Conservation (phyloP, 2,329 filamentous ascomycete species). For the Phialemonium atrogriseum region DNA sequence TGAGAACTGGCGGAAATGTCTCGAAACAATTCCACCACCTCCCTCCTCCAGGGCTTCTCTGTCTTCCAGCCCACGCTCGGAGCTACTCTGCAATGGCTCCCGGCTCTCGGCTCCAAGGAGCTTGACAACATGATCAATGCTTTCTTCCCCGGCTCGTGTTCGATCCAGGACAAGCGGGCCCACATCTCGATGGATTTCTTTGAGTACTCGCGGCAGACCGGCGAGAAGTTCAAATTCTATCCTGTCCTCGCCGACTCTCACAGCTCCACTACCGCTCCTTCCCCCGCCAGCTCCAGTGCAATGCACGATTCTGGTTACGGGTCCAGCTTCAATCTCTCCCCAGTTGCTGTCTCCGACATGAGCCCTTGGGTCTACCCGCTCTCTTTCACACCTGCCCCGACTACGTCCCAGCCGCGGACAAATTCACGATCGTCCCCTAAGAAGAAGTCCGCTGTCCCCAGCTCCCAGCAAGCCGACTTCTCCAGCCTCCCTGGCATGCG, state of each 20-base stretch:
- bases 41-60: conserved; percentile 43
- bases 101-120: conserved; percentile 55
- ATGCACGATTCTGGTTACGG: conserved; percentile 35
- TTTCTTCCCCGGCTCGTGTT: conserved; percentile 44
- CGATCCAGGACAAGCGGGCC: conserved; percentile 51
- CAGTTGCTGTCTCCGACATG: conserved; percentile 38
- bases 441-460: conserved; percentile 15
- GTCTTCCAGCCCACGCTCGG: conserved; percentile 52
- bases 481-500: conserved; percentile 54
- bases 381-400: conserved; percentile 17
- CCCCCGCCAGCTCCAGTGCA: conserved; percentile 34
- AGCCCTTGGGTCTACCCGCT: conserved; percentile 33
- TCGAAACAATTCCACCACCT: conserved; percentile 22
- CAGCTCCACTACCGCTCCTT: conserved; percentile 28
- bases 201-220: conserved; percentile 41
- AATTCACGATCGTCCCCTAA: conserved; percentile 12
- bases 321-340: conserved; percentile 41
- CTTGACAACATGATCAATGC: conserved; percentile 51
- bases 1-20: conserved; percentile 27
- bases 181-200: conserved; percentile 52
- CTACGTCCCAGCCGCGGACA: conserved; percentile 20
- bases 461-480: conserved; percentile 33
- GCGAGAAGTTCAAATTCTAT: conserved; percentile 55
- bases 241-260: conserved; percentile 33
- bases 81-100: conserved; percentile 53